Evolutionary conservation across 2,329 filamentous ascomycete genomes (phyloP).

Genomic region (Calonectria pauciramosa): DNA sequence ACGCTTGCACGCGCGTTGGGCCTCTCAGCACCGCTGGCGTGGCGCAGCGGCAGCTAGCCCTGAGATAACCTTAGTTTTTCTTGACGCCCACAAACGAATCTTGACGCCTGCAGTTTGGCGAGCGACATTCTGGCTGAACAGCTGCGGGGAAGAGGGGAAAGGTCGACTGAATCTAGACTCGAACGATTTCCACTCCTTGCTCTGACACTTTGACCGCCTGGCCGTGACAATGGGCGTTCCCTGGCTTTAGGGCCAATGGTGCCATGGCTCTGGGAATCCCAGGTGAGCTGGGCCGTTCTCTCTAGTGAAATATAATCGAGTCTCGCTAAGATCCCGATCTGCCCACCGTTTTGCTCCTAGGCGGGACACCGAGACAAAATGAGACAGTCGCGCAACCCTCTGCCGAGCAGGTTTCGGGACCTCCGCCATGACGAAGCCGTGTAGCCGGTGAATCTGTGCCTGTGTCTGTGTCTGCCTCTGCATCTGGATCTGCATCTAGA

Average conservation of each 20-base stretch:
- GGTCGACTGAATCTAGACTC: not conserved
- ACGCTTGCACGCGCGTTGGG: not conserved
- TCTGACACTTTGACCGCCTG: not conserved
- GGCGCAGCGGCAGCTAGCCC: conserved; percentile 23
- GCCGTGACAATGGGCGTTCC: not conserved
- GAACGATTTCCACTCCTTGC: not conserved
- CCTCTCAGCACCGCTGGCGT: conserved; percentile 17
- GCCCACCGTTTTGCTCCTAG: not conserved
- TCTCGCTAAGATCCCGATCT: not conserved
- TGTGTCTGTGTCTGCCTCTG: not conserved
- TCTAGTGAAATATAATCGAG: not conserved
- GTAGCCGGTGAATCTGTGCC: not conserved
- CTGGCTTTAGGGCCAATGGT: not conserved
- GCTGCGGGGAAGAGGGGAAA: conserved; percentile 19
- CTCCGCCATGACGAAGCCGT: not conserved
- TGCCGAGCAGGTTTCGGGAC: not conserved
- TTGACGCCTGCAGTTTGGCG: not conserved
- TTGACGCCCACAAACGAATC: not conserved
- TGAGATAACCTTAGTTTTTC: conserved; percentile 6
- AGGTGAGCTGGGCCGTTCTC: not conserved
- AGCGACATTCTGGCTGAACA: not conserved
- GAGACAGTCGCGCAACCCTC: not conserved
- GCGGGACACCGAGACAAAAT: conserved; percentile 2
- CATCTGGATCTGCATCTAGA: not conserved
- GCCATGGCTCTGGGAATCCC: not conserved